Evolutionary conservation across 2,329 filamentous ascomycete genomes (phyloP).

Genomic region (Pseudogymnoascus sp.): DNA sequence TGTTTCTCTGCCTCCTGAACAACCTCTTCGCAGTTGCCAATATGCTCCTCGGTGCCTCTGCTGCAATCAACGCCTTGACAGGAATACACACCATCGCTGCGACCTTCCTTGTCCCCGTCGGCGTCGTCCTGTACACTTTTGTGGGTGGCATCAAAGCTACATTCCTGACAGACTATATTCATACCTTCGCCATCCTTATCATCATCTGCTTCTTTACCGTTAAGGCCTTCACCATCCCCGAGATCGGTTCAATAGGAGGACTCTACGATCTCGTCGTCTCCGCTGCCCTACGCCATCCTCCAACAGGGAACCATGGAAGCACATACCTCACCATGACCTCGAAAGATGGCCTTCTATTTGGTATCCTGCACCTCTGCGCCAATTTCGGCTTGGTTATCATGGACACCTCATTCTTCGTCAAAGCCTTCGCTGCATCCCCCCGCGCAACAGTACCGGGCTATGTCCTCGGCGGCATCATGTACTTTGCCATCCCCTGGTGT

Average conservation of each 20-base stretch:
- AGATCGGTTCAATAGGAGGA: slow-evolving; percentile 38
- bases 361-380: slow-evolving; percentile 38
- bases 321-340: slow-evolving; percentile 49
- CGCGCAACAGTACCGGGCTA: slow-evolving; percentile 43
- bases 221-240: slow-evolving; percentile 37
- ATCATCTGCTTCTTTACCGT: slow-evolving; percentile 41
- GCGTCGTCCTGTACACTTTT: slow-evolving; percentile 33
- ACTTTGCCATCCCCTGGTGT: slow-evolving; percentile 46
- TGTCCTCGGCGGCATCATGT: slow-evolving; percentile 41
- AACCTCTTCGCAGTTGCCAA: slow-evolving; percentile 45
- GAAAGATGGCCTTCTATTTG: slow-evolving; percentile 42
- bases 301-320: slow-evolving; percentile 43
- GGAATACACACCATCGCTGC: slow-evolving; percentile 43
- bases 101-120: slow-evolving; percentile 36
- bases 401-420: slow-evolving; percentile 45
- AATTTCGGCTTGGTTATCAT: slow-evolving; percentile 47
- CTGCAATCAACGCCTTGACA: slow-evolving; percentile 35
- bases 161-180: slow-evolving; percentile 41
- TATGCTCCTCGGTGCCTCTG: slow-evolving; percentile 40
- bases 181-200: slow-evolving; percentile 45
- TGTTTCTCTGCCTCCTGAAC: slow-evolving; percentile 43
- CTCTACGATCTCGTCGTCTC: slow-evolving; percentile 42
- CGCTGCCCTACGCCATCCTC: slow-evolving; percentile 35
- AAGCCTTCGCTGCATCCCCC: slow-evolving; percentile 40
- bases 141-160: slow-evolving; percentile 34